Percentiles rank a stretch among this genome's conserved stretches.
phyloP scores from a whole-genome alignment of 1,284 basidiomycete species.

The Ceratobasidium sp. region DNA sequence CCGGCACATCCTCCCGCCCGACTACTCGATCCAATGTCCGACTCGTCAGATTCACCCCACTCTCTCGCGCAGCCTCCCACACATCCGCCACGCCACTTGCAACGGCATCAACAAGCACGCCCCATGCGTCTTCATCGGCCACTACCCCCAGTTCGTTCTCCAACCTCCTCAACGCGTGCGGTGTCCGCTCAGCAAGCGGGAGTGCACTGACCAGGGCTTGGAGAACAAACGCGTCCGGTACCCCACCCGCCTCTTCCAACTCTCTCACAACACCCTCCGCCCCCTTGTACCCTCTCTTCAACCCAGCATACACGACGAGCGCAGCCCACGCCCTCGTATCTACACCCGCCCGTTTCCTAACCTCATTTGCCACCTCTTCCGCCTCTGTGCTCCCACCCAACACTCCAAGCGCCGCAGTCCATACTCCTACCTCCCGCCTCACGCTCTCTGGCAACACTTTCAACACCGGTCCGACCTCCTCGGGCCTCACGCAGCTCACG shows the following conservation, averaged over 20 bases:
- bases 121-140: constrained; percentile 28
- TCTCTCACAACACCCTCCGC: not conserved
- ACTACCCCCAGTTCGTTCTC: constrained; percentile 13
- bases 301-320: constrained; percentile 15
- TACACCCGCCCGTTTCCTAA: not conserved
- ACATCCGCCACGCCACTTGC: constrained; percentile 1
- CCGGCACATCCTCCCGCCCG: constrained; percentile 6
- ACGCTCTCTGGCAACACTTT: constrained; percentile 17
- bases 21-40: constrained; percentile 22
- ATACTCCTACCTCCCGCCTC: not conserved
- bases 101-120: constrained; percentile 21
- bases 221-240: constrained; percentile 21
- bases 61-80: constrained; percentile 27
- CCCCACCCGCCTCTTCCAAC: constrained; percentile 24
- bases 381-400: constrained; percentile 6
- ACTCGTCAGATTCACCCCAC: constrained; percentile 25
- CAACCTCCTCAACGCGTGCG: constrained; percentile 6
- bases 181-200: not conserved
- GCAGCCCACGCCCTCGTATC: constrained; percentile 29
- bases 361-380: not conserved
- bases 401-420: constrained; percentile 6
- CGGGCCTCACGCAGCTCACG: constrained; percentile 6
- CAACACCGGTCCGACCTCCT: constrained; percentile 22
- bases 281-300: not conserved
- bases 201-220: constrained; percentile 10